Conservation (phyloP, 441 rosid species). For the Pelargonium cotyledonis region DNA sequence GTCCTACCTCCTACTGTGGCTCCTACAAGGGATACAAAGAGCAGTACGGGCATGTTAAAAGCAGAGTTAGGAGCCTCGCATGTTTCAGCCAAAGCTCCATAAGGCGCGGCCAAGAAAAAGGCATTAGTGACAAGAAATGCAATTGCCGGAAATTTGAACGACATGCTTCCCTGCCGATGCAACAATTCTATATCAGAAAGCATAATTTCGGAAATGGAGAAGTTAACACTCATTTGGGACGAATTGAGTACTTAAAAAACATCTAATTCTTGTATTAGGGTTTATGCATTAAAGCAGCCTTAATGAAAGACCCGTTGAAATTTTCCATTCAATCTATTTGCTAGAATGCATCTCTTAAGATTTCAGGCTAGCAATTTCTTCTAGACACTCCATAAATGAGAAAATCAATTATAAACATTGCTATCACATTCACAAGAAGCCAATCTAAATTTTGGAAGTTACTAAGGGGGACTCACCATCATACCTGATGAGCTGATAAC, state of each 20-base stretch:
- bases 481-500: slow-evolving; percentile 61
- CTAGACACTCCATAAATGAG: neutral
- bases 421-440: neutral
- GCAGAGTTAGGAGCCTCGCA: slow-evolving; percentile 64
- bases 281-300: no score
- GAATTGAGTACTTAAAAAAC: neutral
- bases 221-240: no score
- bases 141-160: slow-evolving; percentile 32
- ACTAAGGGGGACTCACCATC: slow-evolving; percentile 47
- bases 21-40: slow-evolving; percentile 76
- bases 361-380: no score
- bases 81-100: slow-evolving; percentile 76
- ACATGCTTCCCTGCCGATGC: slow-evolving; percentile 38
- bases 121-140: slow-evolving; percentile 46
- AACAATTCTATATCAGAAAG: slow-evolving; percentile 17
- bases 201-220: neutral
- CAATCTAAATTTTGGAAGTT: no score
- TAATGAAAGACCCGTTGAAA: no score
- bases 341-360: no score
- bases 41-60: slow-evolving; percentile 74
- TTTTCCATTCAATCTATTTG: no score
- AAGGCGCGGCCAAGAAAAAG: slow-evolving; percentile 48
- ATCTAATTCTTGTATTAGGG: neutral
- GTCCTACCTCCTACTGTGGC: slow-evolving; percentile 92
- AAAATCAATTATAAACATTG: neutral